phyloP scores from a whole-genome alignment of 257 asterid species.

The Gentiana dahurica region DNA sequence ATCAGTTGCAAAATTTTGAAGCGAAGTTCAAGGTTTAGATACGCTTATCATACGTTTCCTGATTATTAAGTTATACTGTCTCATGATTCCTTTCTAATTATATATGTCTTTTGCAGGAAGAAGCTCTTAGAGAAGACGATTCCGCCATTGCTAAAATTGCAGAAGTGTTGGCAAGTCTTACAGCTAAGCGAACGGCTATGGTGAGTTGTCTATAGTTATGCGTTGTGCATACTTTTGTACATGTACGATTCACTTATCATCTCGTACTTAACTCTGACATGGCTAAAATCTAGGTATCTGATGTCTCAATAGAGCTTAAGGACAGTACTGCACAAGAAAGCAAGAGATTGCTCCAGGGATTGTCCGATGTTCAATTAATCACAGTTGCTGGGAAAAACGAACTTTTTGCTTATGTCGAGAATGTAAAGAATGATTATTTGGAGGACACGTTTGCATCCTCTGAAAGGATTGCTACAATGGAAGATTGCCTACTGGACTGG shows the following conservation, averaged over 20 bases:
- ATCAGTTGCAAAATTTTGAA: slow-evolving; percentile 43
- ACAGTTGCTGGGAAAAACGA: slow-evolving; percentile 36
- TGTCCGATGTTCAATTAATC: slow-evolving; percentile 46
- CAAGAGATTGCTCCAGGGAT: slow-evolving; percentile 34
- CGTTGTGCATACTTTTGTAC: background rate
- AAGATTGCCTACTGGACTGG: slow-evolving; percentile 60
- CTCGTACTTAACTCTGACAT: background rate
- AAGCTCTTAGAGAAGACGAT: slow-evolving; percentile 54
- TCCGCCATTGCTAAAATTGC: slow-evolving; percentile 53
- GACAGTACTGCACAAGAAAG: slow-evolving; percentile 42
- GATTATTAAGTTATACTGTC: background rate
- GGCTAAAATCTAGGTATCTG: slow-evolving; percentile 33
- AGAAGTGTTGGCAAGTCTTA: slow-evolving; percentile 46
- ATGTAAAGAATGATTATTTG: slow-evolving; percentile 35
- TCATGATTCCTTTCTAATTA: background rate
- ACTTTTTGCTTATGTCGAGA: slow-evolving; percentile 39
- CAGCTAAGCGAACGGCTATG: slow-evolving; percentile 42
- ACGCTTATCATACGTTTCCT: background rate
- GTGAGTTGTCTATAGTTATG: slow-evolving; percentile 24
- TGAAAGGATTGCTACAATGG: slow-evolving; percentile 39
- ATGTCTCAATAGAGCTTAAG: slow-evolving; percentile 50
- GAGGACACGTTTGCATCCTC: slow-evolving; percentile 41
- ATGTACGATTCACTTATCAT: background rate
- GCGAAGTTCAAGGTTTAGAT: slow-evolving; percentile 48
- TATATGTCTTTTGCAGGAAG: slow-evolving; percentile 44